phyloP scores from a whole-genome alignment of 805 yeast species.

The Osmozyma mogii region DNA sequence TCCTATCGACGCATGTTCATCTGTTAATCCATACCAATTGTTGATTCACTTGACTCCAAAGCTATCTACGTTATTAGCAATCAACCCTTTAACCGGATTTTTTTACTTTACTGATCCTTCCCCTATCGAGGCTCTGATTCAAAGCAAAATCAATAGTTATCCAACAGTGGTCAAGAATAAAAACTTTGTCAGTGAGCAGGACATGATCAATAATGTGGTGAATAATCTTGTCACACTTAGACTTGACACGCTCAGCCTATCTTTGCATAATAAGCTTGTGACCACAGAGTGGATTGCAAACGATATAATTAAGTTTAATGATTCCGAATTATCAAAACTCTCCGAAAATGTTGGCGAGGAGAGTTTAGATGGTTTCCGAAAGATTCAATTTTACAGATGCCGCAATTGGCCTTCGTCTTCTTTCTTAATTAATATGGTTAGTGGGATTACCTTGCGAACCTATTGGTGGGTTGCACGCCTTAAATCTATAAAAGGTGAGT shows the following conservation, averaged over 20 bases:
- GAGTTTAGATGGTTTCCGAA: constrained; percentile 11
- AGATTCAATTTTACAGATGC: constrained; percentile 36
- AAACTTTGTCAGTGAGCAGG: constrained; percentile 21
- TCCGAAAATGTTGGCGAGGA: constrained; percentile 22
- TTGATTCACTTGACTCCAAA: constrained; percentile 23
- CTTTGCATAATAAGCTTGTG: constrained; percentile 46
- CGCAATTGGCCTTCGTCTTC: constrained; percentile 52
- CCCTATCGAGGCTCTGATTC: constrained; percentile 24
- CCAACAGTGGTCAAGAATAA: constrained; percentile 10
- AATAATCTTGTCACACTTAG: constrained; percentile 37
- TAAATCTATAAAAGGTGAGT: constrained; percentile 42
- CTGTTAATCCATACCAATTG: constrained; percentile 27
- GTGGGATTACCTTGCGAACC: constrained; percentile 28
- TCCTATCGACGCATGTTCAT: constrained; percentile 6
- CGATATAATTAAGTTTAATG: constrained; percentile 42
- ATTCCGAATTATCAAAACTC: constrained; percentile 39
- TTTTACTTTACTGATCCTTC: constrained; percentile 35
- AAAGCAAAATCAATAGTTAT: constrained; percentile 25
- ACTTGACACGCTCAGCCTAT: constrained; percentile 40
- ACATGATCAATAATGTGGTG: constrained; percentile 24
- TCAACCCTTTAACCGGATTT: constrained; percentile 33
- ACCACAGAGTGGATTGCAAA: constrained; percentile 67
- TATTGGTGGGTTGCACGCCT: constrained; percentile 50
- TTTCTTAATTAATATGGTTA: constrained; percentile 39
- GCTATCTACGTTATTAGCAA: constrained; percentile 28